Evolutionary conservation across 495 filamentous ascomycete species (phyloP).

Genomic region (Penicillium atrosanguineum): DNA sequence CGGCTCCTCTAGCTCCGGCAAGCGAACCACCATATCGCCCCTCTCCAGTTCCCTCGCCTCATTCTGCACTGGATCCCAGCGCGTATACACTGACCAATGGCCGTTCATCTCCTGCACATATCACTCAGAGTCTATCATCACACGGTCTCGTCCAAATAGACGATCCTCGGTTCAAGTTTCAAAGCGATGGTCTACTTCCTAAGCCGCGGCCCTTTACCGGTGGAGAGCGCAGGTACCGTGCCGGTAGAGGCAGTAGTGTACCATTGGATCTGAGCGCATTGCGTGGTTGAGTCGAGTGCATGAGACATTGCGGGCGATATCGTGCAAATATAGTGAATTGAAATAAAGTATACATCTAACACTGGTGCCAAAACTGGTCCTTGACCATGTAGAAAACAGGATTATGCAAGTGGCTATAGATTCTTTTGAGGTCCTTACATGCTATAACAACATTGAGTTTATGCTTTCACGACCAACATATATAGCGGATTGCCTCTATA

Average conservation of each 20-base stretch:
- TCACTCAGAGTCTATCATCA: conserved; percentile 27
- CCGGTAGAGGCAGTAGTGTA: conserved; percentile 89
- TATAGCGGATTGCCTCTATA: neutral
- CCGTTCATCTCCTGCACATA: conserved; percentile 32
- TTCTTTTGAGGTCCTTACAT: neutral
- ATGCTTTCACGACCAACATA: neutral
- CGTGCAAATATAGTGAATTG: conserved; percentile 28
- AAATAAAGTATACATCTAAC: conserved; percentile 10
- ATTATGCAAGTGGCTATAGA: neutral
- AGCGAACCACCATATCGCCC: conserved; percentile 48
- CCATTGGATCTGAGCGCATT: conserved; percentile 73
- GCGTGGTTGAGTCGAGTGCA: conserved; percentile 26
- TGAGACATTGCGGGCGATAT: conserved; percentile 26
- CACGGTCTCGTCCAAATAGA: conserved; percentile 60
- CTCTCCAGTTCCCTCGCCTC: conserved; percentile 49
- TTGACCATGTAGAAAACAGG: neutral
- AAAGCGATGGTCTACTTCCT: conserved; percentile 75
- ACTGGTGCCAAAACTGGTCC: neutral
- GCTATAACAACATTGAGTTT: neutral
- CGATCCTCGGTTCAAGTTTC: conserved; percentile 84
- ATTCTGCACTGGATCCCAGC: conserved; percentile 69
- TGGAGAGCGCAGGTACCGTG: conserved; percentile 73
- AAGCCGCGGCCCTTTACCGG: conserved; percentile 79
- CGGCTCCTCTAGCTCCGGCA: conserved; percentile 50
- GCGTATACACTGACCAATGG: conserved; percentile 71